A percentile compares a stretch with the other conserved stretches of the same genome.
Evolutionary conservation across 495 filamentous ascomycete species (phyloP).

Genomic region (Polyplosphaeria fusca): DNA sequence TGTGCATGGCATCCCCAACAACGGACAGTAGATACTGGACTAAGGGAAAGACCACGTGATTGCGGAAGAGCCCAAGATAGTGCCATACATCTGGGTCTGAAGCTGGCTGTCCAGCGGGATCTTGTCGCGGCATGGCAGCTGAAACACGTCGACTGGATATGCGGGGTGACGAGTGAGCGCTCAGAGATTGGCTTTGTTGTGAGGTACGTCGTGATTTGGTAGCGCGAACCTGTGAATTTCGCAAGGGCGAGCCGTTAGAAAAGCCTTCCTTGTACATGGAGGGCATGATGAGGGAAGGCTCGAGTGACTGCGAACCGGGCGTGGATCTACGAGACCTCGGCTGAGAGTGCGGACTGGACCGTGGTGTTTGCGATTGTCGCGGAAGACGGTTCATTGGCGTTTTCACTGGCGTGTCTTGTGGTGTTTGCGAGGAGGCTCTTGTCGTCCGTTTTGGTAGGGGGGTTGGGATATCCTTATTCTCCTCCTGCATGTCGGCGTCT

Average conservation of each 20-base stretch:
- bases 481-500: neutral
- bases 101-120: neutral
- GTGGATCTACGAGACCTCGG: constrained; percentile 14
- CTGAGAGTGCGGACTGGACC: constrained; percentile 33
- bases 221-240: constrained; percentile 12
- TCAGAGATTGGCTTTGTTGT: neutral
- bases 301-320: constrained; percentile 35
- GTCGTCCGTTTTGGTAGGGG: constrained; percentile 9
- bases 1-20: constrained; percentile 49
- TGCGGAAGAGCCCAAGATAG: constrained; percentile 14
- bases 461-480: constrained; percentile 11
- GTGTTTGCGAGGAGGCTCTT: constrained; percentile 10
- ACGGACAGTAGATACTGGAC: constrained; percentile 49
- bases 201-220: neutral
- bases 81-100: neutral
- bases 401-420: constrained; percentile 10
- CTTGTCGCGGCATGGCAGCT: neutral
- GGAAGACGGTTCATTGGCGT: constrained; percentile 10
- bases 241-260: constrained; percentile 6
- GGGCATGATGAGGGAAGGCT: constrained; percentile 52
- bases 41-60: constrained; percentile 33
- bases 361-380: constrained; percentile 10
- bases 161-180: constrained; percentile 9
- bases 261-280: constrained; percentile 35
- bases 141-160: neutral